Conservation (phyloP, 495 filamentous ascomycete species). For the Aspergillus bertholletiae region DNA sequence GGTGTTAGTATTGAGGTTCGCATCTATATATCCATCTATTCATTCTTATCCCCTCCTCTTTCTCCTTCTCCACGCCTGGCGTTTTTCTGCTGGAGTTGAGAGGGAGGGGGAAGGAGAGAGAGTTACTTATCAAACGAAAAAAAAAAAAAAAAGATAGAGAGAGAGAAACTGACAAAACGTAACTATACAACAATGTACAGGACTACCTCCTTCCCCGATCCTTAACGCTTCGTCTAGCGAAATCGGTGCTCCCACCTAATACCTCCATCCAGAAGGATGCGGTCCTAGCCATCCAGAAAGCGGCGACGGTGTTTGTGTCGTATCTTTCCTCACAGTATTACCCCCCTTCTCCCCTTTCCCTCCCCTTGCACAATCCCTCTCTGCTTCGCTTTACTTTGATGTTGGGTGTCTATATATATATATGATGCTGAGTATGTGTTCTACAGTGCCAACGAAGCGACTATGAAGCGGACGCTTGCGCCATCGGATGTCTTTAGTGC, state of each 20-base stretch:
- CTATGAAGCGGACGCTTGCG: constrained; percentile 79
- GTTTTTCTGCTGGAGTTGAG: no score
- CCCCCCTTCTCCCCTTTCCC: constrained; percentile 4
- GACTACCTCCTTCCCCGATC: constrained; percentile 90
- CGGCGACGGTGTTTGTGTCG: constrained; percentile 90
- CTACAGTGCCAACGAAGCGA: constrained; percentile 71
- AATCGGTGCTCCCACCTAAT: constrained; percentile 94
- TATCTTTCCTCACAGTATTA: constrained; percentile 80
- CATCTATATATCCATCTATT: no score
- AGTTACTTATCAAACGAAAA: no score
- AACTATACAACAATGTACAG: constrained; percentile 37
- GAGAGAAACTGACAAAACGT: constrained; percentile 2
- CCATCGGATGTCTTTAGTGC: constrained; percentile 81
- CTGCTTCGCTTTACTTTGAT: no score
- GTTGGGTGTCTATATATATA: no score
- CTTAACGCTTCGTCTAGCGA: constrained; percentile 89
- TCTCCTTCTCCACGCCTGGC: no score
- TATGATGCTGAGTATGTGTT: no score
- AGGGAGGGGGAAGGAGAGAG: no score
- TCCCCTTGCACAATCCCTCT: background rate
- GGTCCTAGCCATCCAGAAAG: constrained; percentile 84
- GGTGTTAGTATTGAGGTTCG: constrained; percentile 45
- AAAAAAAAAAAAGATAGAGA: no score
- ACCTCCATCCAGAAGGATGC: constrained; percentile 94
- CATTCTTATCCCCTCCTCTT: no score